These are phyloP conservation scores for Fistulifera solaris DNA, from an alignment of 108 stramenopile genomes.

Conservation along the genomic window DNA sequence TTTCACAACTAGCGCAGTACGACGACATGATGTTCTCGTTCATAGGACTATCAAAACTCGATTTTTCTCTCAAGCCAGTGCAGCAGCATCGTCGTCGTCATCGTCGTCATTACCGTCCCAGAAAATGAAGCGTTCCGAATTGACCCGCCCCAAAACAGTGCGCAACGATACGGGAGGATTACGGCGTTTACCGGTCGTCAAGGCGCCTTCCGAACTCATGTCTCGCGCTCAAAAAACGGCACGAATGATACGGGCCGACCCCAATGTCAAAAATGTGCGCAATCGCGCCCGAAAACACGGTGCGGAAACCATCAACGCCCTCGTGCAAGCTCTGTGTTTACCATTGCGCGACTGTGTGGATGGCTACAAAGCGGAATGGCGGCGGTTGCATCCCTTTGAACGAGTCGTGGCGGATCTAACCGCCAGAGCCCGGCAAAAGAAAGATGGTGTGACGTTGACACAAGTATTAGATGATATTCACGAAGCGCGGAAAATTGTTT, in stretches of 20 bases:
- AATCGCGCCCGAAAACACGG: constrained; percentile 73
- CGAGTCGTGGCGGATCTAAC: constrained; percentile 86
- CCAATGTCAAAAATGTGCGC: constrained; percentile 30
- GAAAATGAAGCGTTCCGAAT: too few relatives aligned
- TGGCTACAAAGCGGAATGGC: constrained; percentile 63
- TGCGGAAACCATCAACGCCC: constrained; percentile 61
- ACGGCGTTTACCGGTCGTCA: constrained; percentile 70
- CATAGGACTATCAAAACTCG: too few relatives aligned
- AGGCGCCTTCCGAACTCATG: constrained; percentile 55
- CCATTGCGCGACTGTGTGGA: constrained; percentile 76
- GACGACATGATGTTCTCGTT: too few relatives aligned
- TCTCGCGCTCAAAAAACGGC: constrained; percentile 39
- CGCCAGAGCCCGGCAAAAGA: constrained; percentile 59
- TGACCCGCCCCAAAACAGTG: too few relatives aligned
- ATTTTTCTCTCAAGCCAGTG: too few relatives aligned
- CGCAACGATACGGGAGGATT: constrained; percentile 65
- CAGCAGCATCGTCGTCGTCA: too few relatives aligned
- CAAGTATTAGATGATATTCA: constrained; percentile 65
- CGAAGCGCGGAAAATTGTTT: constrained; percentile 68
- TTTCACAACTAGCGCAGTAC: too few relatives aligned
- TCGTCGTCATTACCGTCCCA: too few relatives aligned
- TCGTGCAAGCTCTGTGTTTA: constrained; percentile 66
- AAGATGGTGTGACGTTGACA: constrained; percentile 56
- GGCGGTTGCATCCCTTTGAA: constrained; percentile 89
- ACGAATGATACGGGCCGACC: constrained; percentile 34